Evolutionary conservation across 2,329 filamentous ascomycete species (phyloP), one percentile per base, ranked within the genome.

Genomic region (Cladobotryum protrusum): DNA sequence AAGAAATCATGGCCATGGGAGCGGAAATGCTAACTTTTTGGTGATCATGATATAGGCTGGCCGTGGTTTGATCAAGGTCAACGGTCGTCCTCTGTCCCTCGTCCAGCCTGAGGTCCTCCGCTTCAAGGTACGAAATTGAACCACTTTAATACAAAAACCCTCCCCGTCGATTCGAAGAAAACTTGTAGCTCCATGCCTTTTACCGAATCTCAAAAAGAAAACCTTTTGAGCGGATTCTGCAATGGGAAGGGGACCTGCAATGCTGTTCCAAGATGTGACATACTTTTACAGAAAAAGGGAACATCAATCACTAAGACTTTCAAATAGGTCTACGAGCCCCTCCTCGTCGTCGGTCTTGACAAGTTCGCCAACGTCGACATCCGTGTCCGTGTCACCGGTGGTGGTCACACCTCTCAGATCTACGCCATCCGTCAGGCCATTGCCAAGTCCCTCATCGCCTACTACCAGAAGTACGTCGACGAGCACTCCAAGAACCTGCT

Each of bases 381-480:
- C 80, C 88, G 93, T 65, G 89, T 97, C 72, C 88, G 91, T 70
- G 93, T 97, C 68, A 82, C 84, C 68, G 93, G 93, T 73, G 93
- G 93, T 88, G 93, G 92, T 79, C 92, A 97, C 83, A 91, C 87
- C 61, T 95, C 89, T 55, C 91, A 96, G 77, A 83, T 96, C 77
- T 96, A 97, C 78, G 93, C 93, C 73, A 89, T 97, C 82, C 90
- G 93, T 67, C 93, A 99, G 81, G 92, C 93, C 68, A 97, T 99
- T 72, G 85, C 91, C 80, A 99, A 97, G 85, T 65, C 68, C 54
- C 62, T 72, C 53, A 68, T 72, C 63, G 69, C 90, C 76, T 96
- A 96, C 87, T 97, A 96, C 87, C 92, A 96, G 81, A 96, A 99
- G 84, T 99, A 86, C 80, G 89, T 97, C 77, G 93, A 99, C 72